phyloP scores from a whole-genome alignment of 164 flowering plant genomes.

The Berberis vulgaris region DNA sequence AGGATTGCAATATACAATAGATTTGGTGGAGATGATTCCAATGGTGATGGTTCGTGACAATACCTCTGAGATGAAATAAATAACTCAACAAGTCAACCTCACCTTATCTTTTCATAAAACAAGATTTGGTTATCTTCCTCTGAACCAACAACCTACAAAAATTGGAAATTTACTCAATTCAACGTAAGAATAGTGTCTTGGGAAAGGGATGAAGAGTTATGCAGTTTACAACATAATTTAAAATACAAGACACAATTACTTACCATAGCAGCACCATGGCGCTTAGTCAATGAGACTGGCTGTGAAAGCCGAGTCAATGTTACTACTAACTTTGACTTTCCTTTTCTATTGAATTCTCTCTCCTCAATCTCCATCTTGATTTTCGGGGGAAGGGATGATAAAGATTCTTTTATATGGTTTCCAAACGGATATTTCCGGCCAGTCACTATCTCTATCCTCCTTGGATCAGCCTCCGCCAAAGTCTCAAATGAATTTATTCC shows the following conservation, averaged over 20 bases:
- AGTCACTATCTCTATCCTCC: slow-evolving; percentile 89
- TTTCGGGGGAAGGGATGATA: slow-evolving; percentile 74
- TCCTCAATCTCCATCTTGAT: slow-evolving; percentile 62
- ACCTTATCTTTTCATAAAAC: slow-evolving; percentile 95
- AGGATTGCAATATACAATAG: background rate
- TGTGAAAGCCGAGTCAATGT: slow-evolving; percentile 66
- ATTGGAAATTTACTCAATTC: slow-evolving; percentile 2
- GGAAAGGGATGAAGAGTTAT: background rate
- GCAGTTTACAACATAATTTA: background rate
- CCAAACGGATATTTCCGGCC: slow-evolving; percentile 95
- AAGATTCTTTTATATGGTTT: slow-evolving; percentile 89
- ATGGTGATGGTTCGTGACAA: too few species aligned
- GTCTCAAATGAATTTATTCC: slow-evolving; percentile 70
- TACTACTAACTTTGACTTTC: slow-evolving; percentile 50
- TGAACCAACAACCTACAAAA: slow-evolving; percentile 64
- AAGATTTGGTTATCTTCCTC: slow-evolving; percentile 73
- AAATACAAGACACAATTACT: background rate
- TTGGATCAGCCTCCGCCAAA: slow-evolving; percentile 83
- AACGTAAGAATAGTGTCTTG: background rate
- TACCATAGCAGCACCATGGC: slow-evolving; percentile 91
- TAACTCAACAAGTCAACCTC: slow-evolving; percentile 7
- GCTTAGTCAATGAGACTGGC: slow-evolving; percentile 38
- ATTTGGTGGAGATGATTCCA: too few species aligned
- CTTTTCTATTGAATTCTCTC: slow-evolving; percentile 45
- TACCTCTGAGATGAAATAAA: too few species aligned